Base-by-base conservation (phyloP, 768 basidiomycete genomes). In the Auriscalpium vulgare region DNA sequence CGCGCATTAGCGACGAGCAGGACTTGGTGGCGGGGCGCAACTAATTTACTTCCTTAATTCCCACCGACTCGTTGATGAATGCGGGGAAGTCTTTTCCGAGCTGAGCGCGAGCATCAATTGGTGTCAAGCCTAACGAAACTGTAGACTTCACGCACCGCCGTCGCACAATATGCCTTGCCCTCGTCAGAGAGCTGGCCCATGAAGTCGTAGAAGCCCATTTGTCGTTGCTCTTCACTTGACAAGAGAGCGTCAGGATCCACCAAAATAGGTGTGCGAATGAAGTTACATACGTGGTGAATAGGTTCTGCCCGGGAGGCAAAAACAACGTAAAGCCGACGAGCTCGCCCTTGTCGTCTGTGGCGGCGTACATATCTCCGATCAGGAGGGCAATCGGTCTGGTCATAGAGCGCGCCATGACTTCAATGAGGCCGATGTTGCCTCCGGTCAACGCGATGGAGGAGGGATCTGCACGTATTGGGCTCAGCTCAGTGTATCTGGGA, bases 251-350 rank as follows among this genome's bases (percentile, higher is more conserved):
- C 19, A 21, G 4, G 3, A 14, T 34, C 16, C n/a, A 14, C 38
- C 34, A 46, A 8, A 14, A 13, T 4, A 9, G 8, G 8, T 10
- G 3, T 10, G 8, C 8, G 3, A 37, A 3, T 2, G 2, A 29
- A 29, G 23, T 29, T 29, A 5, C 23, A 9, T 21, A 60, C 62
- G 62, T 60, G 2, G 52, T 54, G 44, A 60, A 53, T 10, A 58
- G 23, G 35, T 51, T 51, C 19, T 56, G 56, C 3, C 62, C 62
- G 0, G 62, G 62, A 1, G 57, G 54, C 1, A 55, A 49, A 34
- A 51, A 62, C 5, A 58, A n/a, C 13, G 59, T 36, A 45, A 50
- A 62, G 2, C 62, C 62, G 21, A 60, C 56, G 11, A 62, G 58
- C 0, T 17, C 47, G n/a, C 59, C 59, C 38, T 19, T 38, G 46